Evolutionary conservation across 2,329 filamentous ascomycete species (phyloP).

Genomic region (Penicillium frequentans): DNA sequence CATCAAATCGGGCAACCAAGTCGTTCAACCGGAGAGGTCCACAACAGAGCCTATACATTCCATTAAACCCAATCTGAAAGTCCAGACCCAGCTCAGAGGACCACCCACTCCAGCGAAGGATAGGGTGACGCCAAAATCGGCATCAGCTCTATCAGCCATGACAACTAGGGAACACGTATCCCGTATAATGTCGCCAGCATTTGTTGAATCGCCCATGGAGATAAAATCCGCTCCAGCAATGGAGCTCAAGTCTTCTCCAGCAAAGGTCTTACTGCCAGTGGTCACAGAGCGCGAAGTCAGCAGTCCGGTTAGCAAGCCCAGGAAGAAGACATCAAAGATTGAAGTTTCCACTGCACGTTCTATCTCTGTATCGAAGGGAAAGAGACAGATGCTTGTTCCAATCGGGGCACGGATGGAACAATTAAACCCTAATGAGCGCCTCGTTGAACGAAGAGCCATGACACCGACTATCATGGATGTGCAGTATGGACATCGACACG

Average conservation of each 20-base stretch:
- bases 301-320: neutral
- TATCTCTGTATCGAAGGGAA: conserved; percentile 37
- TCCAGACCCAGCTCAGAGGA: neutral
- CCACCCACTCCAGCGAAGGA: conserved; percentile 13
- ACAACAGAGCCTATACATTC: neutral
- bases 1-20: neutral
- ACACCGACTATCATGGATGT: conserved; percentile 32
- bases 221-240: neutral
- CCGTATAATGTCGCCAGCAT: neutral
- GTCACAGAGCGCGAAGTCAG: conserved; percentile 1
- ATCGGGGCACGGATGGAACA: conserved; percentile 27
- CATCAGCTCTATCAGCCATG: conserved; percentile 17
- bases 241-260: neutral
- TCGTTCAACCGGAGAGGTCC: neutral
- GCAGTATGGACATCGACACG: conserved; percentile 29
- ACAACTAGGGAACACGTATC: neutral
- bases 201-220: neutral
- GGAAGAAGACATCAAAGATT: conserved; percentile 16
- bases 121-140: conserved; percentile 1
- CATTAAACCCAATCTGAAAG: neutral
- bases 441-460: conserved; percentile 27
- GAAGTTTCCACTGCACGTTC: conserved; percentile 42
- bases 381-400: conserved; percentile 39
- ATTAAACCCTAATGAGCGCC: conserved; percentile 28
- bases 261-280: neutral